Base-by-base conservation (phyloP, 768 basidiomycete species). In the Cyathus striatus region DNA sequence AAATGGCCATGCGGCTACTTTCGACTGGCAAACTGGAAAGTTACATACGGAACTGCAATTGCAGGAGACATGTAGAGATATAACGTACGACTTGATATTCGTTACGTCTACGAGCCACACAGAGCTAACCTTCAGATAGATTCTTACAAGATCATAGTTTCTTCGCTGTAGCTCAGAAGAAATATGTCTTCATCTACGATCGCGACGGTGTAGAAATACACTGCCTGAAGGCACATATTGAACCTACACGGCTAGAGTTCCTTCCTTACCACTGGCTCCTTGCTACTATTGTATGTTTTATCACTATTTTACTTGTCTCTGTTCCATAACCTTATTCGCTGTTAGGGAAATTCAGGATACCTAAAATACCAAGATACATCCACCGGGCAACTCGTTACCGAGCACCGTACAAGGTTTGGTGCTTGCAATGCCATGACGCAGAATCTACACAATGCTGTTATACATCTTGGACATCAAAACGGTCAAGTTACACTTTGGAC, bases 331-430 rank as follows among this genome's bases (percentile, higher is more conserved):
- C 48, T 4, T 46, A 36, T 20, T 46, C 23, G 37, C 21, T 14
- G 27, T 7, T 40, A 82, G 90, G 90, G 93, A 5, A 88, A 93
- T 55, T 69, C 90, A 12, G 95, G 96, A 2, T 90, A 83, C 61
- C 72, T 98, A 0, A 94, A 94, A 66, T 99, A 97, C 65, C 92
- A 95, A 66, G 96, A 99, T 58, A 94, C 90, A 0, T 92, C 95
- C 3, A 98, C 92, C 0, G 96, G 96, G 10, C 74, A 81, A 42
- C 72, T 96, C 27, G 70, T 98, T 24, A 79, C 81, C 26, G 84
- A 90, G 58, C 90, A 95, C 61, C 83, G 90, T 17, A 95, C 93
- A 6, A 91, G 90, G 56, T 75, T 95, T 20, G 94, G 96, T 3
- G 76, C 85, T 6, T 91, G 88, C 53, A 74, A 68, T 24, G 78